A percentile compares a stretch with the other conserved stretches of the same genome.
Evolutionary conservation across 2,329 filamentous ascomycete species (phyloP).

Genomic region (Apiospora rasikravindrae): DNA sequence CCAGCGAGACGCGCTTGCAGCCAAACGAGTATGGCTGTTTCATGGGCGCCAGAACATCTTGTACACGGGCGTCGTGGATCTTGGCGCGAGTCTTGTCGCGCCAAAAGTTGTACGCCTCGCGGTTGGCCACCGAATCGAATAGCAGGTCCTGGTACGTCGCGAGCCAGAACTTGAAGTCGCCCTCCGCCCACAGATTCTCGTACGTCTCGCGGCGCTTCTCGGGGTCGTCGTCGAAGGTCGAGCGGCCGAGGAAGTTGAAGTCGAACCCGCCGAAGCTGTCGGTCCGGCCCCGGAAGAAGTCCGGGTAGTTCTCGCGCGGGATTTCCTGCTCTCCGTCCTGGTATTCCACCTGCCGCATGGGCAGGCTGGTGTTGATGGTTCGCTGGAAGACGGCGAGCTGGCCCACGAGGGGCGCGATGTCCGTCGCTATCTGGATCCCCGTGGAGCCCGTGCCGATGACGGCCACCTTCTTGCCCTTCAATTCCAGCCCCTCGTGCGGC

Average conservation of each 20-base stretch:
- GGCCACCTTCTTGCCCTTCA: conserved; percentile 62
- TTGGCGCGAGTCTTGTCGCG: conserved; percentile 51
- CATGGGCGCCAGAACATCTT: conserved; percentile 55
- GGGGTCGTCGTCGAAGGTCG: conserved; percentile 57
- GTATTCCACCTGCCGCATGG: conserved; percentile 55
- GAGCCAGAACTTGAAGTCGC: conserved; percentile 61
- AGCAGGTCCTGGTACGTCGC: conserved; percentile 58
- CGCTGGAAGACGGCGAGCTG: conserved; percentile 65
- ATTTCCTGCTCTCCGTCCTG: conserved; percentile 49
- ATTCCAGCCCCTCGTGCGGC: conserved; percentile 59
- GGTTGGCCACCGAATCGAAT: conserved; percentile 50
- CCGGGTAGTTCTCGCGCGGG: conserved; percentile 52
- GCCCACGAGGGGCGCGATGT: conserved; percentile 56
- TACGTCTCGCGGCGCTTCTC: conserved; percentile 54
- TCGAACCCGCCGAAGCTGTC: conserved; percentile 62
- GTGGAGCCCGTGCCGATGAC: conserved; percentile 68
- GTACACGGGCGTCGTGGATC: conserved; percentile 51
- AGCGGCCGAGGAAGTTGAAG: conserved; percentile 58
- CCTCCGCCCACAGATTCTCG: conserved; percentile 52
- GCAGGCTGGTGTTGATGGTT: conserved; percentile 67
- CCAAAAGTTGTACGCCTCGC: conserved; percentile 59
- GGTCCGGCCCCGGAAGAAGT: conserved; percentile 57
- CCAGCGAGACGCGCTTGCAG: conserved; percentile 46
- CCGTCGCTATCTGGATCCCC: conserved; percentile 67
- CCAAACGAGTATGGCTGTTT: conserved; percentile 58